Evolutionary conservation across 331 rosid species (phyloP).

Genomic region (Malus hybrid): DNA sequence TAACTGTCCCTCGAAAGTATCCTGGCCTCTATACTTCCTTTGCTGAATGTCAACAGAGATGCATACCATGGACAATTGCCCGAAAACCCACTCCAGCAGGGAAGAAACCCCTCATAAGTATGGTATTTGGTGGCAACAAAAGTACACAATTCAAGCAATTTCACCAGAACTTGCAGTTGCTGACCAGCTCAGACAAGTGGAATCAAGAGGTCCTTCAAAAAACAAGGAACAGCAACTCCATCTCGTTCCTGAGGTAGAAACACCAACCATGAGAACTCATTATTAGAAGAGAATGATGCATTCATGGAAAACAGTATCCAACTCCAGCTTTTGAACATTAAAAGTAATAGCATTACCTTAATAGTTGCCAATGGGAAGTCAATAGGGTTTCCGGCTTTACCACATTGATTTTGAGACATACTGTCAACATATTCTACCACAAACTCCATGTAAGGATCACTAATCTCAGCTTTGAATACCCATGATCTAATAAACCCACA

Average conservation of each 20-base stretch:
- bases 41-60: slow-evolving; percentile 56
- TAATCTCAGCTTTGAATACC: slow-evolving; percentile 92
- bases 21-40: slow-evolving; percentile 48
- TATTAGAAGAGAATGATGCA: slow-evolving; percentile 17
- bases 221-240: slow-evolving; percentile 72
- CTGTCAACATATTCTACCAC: slow-evolving; percentile 47
- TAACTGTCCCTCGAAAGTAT: slow-evolving; percentile 58
- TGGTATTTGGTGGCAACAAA: slow-evolving; percentile 42
- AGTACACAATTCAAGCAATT: slow-evolving; percentile 76
- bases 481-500: slow-evolving; percentile 84
- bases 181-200: slow-evolving; percentile 93
- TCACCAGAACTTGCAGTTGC: slow-evolving; percentile 86
- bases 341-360: slow-evolving; percentile 47
- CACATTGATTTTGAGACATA: slow-evolving; percentile 24
- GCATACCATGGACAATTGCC: slow-evolving; percentile 35
- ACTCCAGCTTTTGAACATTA: not conserved
- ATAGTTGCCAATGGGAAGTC: slow-evolving; percentile 50
- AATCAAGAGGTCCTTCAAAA: slow-evolving; percentile 55
- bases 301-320: slow-evolving; percentile 9
- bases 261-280: slow-evolving; percentile 29
- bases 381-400: slow-evolving; percentile 30
- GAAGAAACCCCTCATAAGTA: slow-evolving; percentile 66
- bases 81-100: slow-evolving; percentile 79
- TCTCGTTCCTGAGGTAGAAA: slow-evolving; percentile 59
- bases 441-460: slow-evolving; percentile 86